Evolutionary conservation across 768 basidiomycete species (phyloP).

Genomic region (Aureoboletus auriporus): DNA sequence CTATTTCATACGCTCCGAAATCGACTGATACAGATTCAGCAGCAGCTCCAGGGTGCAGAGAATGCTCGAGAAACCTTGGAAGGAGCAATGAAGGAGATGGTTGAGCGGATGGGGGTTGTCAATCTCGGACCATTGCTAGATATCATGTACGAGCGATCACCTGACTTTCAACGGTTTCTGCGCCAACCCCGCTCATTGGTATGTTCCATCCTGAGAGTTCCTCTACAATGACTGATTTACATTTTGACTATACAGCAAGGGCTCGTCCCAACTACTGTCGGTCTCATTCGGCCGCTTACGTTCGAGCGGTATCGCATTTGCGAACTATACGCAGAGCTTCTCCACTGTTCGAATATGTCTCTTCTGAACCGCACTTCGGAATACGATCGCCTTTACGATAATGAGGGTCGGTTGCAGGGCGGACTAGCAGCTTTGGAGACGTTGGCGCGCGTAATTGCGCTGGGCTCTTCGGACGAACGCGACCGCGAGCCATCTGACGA

Average conservation of each 20-base stretch:
- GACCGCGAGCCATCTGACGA: constrained; percentile 59
- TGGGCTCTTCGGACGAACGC: constrained; percentile 51
- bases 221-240: constrained; percentile 11
- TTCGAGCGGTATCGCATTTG: constrained; percentile 94
- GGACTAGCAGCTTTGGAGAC: constrained; percentile 83
- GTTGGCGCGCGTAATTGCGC: constrained; percentile 77
- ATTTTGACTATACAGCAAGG: constrained; percentile 45
- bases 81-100: constrained; percentile 73
- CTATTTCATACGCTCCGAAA: constrained; percentile 92
- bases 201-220: constrained; percentile 24
- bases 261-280: constrained; percentile 70
- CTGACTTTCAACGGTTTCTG: constrained; percentile 67
- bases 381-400: constrained; percentile 69
- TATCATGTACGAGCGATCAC: constrained; percentile 64
- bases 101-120: constrained; percentile 83
- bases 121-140: constrained; percentile 82
- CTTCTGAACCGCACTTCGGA: constrained; percentile 80
- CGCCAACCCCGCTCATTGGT: constrained; percentile 74
- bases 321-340: constrained; percentile 92
- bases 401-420: constrained; percentile 81
- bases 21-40: constrained; percentile 83
- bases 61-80: constrained; percentile 67
- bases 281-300: constrained; percentile 74
- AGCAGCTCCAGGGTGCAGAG: constrained; percentile 53
- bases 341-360: constrained; percentile 98